A percentile compares a stretch with the other conserved stretches of the same genome.
These are phyloP conservation scores for Punica granatum DNA, from an alignment of 345 rosid species.

Conservation along the genomic window DNA sequence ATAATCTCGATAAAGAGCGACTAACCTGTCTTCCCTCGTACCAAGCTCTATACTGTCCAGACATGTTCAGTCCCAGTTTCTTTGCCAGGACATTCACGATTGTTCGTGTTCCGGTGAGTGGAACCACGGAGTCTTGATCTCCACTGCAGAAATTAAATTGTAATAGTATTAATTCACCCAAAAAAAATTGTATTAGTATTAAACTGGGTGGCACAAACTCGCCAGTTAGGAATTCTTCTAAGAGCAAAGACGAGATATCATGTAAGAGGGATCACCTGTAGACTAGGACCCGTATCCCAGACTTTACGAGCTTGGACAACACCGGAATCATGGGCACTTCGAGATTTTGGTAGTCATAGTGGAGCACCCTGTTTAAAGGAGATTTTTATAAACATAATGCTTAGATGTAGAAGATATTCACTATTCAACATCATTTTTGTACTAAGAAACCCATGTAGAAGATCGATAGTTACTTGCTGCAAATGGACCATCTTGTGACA, in stretches of 20 bases:
- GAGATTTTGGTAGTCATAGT: conserved; percentile 26
- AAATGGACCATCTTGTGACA: conserved; percentile 24
- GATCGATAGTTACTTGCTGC: conserved; percentile 31
- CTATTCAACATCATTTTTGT: not conserved
- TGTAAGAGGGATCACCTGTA: conserved; percentile 30
- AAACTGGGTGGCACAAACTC: not conserved
- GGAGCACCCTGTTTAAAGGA: conserved; percentile 16
- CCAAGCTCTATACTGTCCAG: conserved; percentile 40
- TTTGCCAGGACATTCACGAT: conserved; percentile 32
- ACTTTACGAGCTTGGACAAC: conserved; percentile 23
- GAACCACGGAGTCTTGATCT: conserved; percentile 23
- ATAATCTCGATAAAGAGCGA: not conserved
- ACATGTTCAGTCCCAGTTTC: conserved; percentile 29
- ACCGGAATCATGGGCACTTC: conserved; percentile 32
- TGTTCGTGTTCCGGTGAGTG: conserved; percentile 29
- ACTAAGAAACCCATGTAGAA: not conserved
- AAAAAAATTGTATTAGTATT: not conserved
- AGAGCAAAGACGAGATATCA: not conserved
- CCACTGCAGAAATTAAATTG: too few relatives aligned
- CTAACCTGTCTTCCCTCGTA: conserved; percentile 34
- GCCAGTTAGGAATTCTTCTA: not conserved
- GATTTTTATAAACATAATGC: not conserved
- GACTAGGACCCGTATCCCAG: conserved; percentile 35
- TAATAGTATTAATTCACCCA: too few relatives aligned
- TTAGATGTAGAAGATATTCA: not conserved